A percentile compares a stretch with the other conserved stretches of the same genome.
Evolutionary conservation across 2,329 filamentous ascomycete species (phyloP).

Genomic region (Hymenoscyphus salicellus): DNA sequence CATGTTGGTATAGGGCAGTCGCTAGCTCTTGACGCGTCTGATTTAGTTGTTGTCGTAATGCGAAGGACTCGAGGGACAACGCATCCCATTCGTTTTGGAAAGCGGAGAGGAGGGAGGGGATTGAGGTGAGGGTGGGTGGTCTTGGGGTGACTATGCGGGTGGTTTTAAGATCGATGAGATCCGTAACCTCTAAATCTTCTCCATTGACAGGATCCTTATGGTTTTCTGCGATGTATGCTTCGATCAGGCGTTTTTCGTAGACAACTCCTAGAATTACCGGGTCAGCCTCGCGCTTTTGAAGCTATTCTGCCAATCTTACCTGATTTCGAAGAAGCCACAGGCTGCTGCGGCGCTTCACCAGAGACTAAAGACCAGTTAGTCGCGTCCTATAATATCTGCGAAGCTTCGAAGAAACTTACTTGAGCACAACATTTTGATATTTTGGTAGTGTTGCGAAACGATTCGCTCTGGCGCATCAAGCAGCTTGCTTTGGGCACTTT

Average conservation of each 20-base stretch:
- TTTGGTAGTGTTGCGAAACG: conserved; percentile 19
- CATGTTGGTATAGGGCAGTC: conserved; percentile 91
- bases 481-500: conserved; percentile 10
- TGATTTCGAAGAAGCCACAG: conserved; percentile 91
- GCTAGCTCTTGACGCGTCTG: conserved; percentile 92
- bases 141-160: conserved; percentile 81
- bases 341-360: conserved; percentile 90
- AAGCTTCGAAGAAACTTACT: conserved; percentile 48
- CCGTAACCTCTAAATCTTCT: conserved; percentile 77
- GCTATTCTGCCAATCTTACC: conserved; percentile 53
- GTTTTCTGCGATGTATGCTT: conserved; percentile 90
- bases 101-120: conserved; percentile 86
- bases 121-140: conserved; percentile 90
- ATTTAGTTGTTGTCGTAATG: conserved; percentile 80
- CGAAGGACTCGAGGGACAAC: conserved; percentile 85
- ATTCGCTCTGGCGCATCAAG: conserved; percentile 26
- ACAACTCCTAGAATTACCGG: conserved; percentile 62
- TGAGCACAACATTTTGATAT: conserved; percentile 58
- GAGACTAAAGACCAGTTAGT: conserved; percentile 62
- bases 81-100: conserved; percentile 99
- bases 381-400: conserved; percentile 21
- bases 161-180: conserved; percentile 84
- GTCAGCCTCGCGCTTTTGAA: conserved; percentile 22
- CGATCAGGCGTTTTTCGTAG: conserved; percentile 92
- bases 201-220: conserved; percentile 88